Evolutionary conservation across 345 rosid genomes (phyloP).

Genomic region (Citrus sp.): DNA sequence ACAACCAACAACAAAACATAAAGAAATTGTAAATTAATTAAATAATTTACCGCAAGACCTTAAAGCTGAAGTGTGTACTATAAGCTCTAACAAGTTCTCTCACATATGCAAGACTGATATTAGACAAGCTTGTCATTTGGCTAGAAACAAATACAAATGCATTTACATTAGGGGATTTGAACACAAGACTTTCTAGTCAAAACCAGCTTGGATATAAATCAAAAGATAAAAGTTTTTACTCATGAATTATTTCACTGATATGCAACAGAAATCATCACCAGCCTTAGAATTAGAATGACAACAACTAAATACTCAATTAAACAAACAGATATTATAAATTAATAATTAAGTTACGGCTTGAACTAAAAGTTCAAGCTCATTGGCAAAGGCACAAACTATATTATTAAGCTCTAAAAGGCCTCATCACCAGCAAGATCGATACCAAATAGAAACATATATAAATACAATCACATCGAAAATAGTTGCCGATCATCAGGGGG

Average conservation of each 20-base stretch:
- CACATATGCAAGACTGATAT: too few relatives aligned
- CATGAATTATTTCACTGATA: not conserved
- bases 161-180: too few relatives aligned
- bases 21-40: not conserved
- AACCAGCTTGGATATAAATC: too few relatives aligned
- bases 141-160: too few relatives aligned
- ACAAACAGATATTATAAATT: not conserved
- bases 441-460: not conserved
- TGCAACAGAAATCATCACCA: not conserved
- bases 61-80: too few relatives aligned
- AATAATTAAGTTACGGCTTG: not conserved
- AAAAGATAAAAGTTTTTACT: too few relatives aligned
- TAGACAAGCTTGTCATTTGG: too few relatives aligned
- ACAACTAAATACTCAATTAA: not conserved
- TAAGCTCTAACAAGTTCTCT: too few relatives aligned
- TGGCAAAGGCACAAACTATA: not conserved
- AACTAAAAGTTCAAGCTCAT: not conserved
- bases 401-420: not conserved
- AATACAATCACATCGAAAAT: not conserved
- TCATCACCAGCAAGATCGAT: not conserved
- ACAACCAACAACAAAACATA: not conserved
- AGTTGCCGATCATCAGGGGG: constrained; percentile 41
- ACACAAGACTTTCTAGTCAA: too few relatives aligned
- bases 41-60: not conserved
- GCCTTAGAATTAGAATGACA: not conserved